Evolutionary conservation across 352 stramenopile species (phyloP), one percentile per base, ranked within the genome.

Genomic region (Phytophthora syringae): DNA sequence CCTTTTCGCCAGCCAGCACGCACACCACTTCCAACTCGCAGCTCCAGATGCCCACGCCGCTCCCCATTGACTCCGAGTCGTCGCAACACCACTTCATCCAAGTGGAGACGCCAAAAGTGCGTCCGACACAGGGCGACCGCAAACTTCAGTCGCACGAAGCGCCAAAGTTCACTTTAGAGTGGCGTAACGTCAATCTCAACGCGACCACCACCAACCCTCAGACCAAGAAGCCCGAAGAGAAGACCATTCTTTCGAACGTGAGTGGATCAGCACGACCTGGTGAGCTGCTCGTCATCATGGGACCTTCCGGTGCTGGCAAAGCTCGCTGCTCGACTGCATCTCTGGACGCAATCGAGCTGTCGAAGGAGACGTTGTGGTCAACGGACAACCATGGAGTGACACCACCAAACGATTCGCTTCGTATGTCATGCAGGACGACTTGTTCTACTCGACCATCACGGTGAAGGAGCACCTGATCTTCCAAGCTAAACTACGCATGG

Each of bases 361-460:
- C 13, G 74, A 80, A 16, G 78, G 85, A 16, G 68, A 42, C 0
- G 84, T 87, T 27, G 71, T 52, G 6, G 76, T 98, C 28, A 89
- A 84, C 47, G 78, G 73, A 24, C 58, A 74, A 24, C 66, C 67
- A 5, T 87, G 75, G 78, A 71, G 36, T 6, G 70, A 79, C 30
- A 50, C 42, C 6, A 73, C 65, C 5, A 84, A 83, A 22, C 71
- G 72, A 15, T 40, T 72, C 12, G 36, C 75, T 13, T 86, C 75
- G 47, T 97, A 97, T 59, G 86, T 98, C 21, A 93, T 92, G 73
- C 89, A 97, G 64, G 93, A 98, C 61, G 91, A 98, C 70, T 74
- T 97, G n/a, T 82, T 98, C 40, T 84, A 97, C 58, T 64, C 74
- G 22, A 95, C 92, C 61, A 70, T 98, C 11, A 98, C 94, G 0